Conservation (phyloP, 148 eudicot genomes). For the Chenopodium album region DNA sequence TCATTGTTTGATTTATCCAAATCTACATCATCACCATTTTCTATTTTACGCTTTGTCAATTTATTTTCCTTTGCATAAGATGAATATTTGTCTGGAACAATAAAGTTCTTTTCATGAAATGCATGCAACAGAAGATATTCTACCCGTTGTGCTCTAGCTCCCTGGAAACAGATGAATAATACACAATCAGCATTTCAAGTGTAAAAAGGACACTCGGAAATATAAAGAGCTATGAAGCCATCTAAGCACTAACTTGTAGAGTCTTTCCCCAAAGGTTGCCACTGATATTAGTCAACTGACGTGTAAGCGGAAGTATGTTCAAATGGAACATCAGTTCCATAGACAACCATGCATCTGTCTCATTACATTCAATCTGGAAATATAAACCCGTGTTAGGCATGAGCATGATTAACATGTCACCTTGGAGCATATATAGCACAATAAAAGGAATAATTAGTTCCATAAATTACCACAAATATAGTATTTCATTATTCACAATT, state of each 20-base stretch:
- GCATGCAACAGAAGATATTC: constrained; percentile 95
- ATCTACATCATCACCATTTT: constrained; percentile 40
- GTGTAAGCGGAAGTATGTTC: constrained; percentile 94
- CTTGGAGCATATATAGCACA: background rate
- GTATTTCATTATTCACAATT: too few species aligned
- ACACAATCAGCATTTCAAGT: background rate
- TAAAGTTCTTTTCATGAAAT: constrained; percentile 88
- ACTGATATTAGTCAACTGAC: constrained; percentile 92
- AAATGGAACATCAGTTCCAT: constrained; percentile 98
- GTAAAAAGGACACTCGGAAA: constrained; percentile 1
- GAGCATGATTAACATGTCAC: background rate
- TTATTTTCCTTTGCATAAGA: constrained; percentile 58
- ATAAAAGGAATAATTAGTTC: background rate
- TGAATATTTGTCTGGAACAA: constrained; percentile 86
- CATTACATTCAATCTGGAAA: constrained; percentile 83
- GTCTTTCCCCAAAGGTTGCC: constrained; percentile 99
- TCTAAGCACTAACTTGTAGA: constrained; percentile 63
- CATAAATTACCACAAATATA: background rate
- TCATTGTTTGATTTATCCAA: constrained; percentile 44
- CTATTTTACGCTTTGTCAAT: constrained; percentile 66
- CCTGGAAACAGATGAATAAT: constrained; percentile 46
- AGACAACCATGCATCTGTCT: constrained; percentile 98
- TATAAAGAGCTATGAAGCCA: background rate
- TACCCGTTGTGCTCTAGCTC: constrained; percentile 98
- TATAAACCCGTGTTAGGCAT: constrained; percentile 9